These are phyloP conservation scores for Inosperma sp. DNA, from an alignment of 768 basidiomycete species.

Conservation along the genomic window DNA sequence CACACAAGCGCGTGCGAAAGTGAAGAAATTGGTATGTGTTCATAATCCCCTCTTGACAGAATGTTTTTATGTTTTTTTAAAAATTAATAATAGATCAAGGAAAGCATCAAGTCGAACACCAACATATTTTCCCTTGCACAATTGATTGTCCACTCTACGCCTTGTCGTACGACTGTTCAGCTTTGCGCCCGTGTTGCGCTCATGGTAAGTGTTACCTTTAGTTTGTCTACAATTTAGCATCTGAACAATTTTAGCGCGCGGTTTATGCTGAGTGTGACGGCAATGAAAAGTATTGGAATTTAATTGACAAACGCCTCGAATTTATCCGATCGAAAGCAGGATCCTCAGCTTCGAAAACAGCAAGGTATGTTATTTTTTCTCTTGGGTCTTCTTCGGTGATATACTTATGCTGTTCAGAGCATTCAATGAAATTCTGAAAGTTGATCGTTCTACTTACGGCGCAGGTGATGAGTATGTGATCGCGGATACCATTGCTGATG, in stretches of 20 bases:
- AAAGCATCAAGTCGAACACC: slow-evolving; percentile 10
- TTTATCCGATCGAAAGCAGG: slow-evolving; percentile 7
- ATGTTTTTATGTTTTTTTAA: background rate
- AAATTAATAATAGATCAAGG: background rate
- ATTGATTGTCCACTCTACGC: slow-evolving; percentile 13
- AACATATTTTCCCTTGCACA: slow-evolving; percentile 14
- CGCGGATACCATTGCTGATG: slow-evolving; percentile 2
- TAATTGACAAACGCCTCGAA: slow-evolving; percentile 9
- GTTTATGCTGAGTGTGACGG: slow-evolving; percentile 12
- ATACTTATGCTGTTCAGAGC: slow-evolving; percentile 2
- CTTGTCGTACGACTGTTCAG: slow-evolving; percentile 12
- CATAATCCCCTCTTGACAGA: background rate
- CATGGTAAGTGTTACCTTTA: slow-evolving; percentile 11
- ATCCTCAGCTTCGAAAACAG: background rate
- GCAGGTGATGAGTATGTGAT: background rate
- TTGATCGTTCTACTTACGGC: slow-evolving; percentile 8
- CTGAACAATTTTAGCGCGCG: slow-evolving; percentile 1
- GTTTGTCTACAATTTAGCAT: background rate
- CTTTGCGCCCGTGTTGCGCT: slow-evolving; percentile 18
- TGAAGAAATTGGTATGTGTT: slow-evolving; percentile 13
- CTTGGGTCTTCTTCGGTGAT: slow-evolving; percentile 1
- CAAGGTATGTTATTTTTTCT: background rate
- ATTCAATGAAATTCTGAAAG: slow-evolving; percentile 4
- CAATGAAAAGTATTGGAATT: slow-evolving; percentile 14
- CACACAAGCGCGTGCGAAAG: slow-evolving; percentile 10